Evolutionary conservation across 164 flowering plant genomes (phyloP), one percentile per base, ranked within the genome.

Genomic region (Santalum album): DNA sequence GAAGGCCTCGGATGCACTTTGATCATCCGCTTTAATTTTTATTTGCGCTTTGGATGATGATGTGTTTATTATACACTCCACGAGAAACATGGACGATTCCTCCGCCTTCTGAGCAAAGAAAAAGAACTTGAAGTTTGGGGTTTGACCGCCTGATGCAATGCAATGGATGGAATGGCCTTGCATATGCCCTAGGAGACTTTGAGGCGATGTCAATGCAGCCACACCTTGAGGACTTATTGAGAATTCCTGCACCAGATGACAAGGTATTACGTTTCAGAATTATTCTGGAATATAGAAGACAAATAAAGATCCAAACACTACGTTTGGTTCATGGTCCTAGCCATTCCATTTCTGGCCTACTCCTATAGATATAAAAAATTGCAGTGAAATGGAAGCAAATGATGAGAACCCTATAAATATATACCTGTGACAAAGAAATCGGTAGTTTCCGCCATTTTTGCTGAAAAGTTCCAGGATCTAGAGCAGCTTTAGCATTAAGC

Each of bases 121-220:
- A 75, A 94, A 94, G 73, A 87, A 89, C 78, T 87, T 94, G 74
- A 87, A 82, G 67, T 85, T 87, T 16, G 99, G 97, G 29, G 95
- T 58, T 71, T 90, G 86, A 58, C 99, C 99, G 14, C 97, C 99
- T 0, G 99, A 94, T 53, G 99, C 99, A 49, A 87, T 86, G 74
- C 95, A 90, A 43, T 89, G 91, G 57, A 94, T 77, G 56, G 85
- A 82, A 50, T 90, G 83, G 42, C 69, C 68, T 71, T 84, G 89
- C 96, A 94, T 87, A 75, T 90, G 95, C 51, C 74, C 78, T 32
- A 81, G 75, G 56, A 94, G 89, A 21, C 72, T 72, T 69, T 86
- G 96, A 20, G 95, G 92, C 17, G 78, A 63, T 5, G 81, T 73
- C 74, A 90, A 69, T 43, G 89, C 80, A 6, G 82, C 89, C 53